Percentiles rank a stretch among this genome's conserved stretches.
These are phyloP conservation scores for Fusarium verrucosum DNA, from an alignment of 2,329 filamentous ascomycete genomes.

Conservation along the genomic window DNA sequence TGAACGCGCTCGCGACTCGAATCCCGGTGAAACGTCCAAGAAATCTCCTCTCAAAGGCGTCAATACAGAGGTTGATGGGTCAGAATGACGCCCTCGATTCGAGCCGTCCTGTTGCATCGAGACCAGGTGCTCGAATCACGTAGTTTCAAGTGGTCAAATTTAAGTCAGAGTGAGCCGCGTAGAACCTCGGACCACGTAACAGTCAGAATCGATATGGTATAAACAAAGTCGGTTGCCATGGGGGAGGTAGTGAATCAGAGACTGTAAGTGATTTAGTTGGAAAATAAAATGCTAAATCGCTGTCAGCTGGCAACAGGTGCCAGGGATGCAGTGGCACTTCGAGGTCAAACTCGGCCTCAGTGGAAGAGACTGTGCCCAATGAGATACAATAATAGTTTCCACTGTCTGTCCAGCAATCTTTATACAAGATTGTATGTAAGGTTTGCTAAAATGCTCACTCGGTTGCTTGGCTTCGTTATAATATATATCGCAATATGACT, in stretches of 20 bases:
- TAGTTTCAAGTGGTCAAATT: background rate
- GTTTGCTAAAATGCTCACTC: background rate
- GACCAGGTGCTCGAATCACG: background rate
- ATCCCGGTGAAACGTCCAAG: conserved; percentile 46
- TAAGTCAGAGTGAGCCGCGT: background rate
- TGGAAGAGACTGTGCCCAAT: background rate
- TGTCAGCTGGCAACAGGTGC: conserved; percentile 15
- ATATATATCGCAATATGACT: background rate
- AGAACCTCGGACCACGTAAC: background rate
- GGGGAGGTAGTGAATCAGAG: background rate
- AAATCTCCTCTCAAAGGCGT: conserved; percentile 51
- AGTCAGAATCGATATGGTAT: background rate
- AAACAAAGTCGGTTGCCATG: background rate
- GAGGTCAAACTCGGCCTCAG: background rate
- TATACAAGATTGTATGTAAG: background rate
- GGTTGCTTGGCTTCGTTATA: background rate
- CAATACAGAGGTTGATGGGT: conserved; percentile 38
- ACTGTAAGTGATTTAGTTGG: background rate
- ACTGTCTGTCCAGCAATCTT: background rate
- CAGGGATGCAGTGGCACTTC: background rate
- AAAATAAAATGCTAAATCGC: no score
- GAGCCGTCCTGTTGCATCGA: conserved; percentile 35
- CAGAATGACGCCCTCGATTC: conserved; percentile 37
- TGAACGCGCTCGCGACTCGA: conserved; percentile 46
- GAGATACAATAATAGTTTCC: background rate